Evolutionary conservation across 345 rosid genomes (phyloP).

Genomic region (Conringia planisiliqua): DNA sequence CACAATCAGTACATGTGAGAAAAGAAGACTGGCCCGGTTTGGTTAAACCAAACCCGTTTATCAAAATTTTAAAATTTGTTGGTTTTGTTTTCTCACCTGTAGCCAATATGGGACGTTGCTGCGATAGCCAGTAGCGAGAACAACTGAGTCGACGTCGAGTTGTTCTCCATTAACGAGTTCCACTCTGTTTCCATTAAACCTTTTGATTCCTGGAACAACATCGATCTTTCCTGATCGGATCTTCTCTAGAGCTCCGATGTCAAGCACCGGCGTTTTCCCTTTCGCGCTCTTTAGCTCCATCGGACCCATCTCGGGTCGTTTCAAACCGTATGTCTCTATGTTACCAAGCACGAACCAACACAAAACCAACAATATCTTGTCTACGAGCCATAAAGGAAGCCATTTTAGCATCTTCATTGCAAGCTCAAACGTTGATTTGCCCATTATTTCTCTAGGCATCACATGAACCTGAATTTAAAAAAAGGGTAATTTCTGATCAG

Average conservation of each 20-base stretch:
- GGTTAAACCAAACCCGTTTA: not conserved
- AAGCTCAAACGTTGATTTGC: conserved; percentile 63
- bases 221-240: conserved; percentile 62
- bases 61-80: not conserved
- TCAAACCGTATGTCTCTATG: conserved; percentile 53
- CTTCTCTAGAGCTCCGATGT: conserved; percentile 68
- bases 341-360: conserved; percentile 61
- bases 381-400: conserved; percentile 78
- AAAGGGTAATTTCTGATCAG: not conserved
- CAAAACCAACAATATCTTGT: conserved; percentile 51
- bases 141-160: conserved; percentile 55
- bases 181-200: conserved; percentile 46
- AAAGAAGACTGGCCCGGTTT: not conserved
- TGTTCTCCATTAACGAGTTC: conserved; percentile 57
- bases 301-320: conserved; percentile 69
- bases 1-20: conserved; percentile 18
- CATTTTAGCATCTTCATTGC: conserved; percentile 54
- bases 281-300: conserved; percentile 49
- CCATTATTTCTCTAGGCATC: conserved; percentile 59
- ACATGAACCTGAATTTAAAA: conserved; percentile 54
- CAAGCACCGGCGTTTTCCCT: conserved; percentile 84
- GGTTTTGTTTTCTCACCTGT: conserved; percentile 42
- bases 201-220: conserved; percentile 72
- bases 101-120: conserved; percentile 79
- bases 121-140: conserved; percentile 76